Evolutionary conservation across 148 eudicot genomes (phyloP).

Genomic region (Mesembryanthemum crystallinum): DNA sequence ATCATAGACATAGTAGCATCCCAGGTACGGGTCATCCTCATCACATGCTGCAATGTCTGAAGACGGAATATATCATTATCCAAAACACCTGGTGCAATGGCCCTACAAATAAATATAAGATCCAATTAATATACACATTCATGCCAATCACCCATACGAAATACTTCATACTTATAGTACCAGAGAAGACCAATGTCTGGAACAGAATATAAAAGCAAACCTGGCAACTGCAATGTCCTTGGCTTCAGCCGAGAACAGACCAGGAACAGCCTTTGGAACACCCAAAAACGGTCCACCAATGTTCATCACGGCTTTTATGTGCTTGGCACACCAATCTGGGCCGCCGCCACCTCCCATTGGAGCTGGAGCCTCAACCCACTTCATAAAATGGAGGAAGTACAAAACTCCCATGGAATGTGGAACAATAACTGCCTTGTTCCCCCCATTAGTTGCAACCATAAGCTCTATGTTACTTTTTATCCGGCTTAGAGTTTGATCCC

Average conservation of each 20-base stretch:
- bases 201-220: conserved; percentile 29
- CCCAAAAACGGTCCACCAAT: conserved; percentile 97
- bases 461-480: conserved; percentile 88
- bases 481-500: conserved; percentile 83
- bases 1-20: conserved; percentile 98
- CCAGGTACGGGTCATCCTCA: conserved; percentile 98
- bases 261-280: conserved; percentile 91
- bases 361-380: conserved; percentile 98
- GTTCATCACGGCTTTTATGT: conserved; percentile 88
- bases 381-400: conserved; percentile 94
- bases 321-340: conserved; percentile 80
- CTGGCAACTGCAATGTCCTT: conserved; percentile 93
- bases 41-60: conserved; percentile 79
- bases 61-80: conserved; percentile 72
- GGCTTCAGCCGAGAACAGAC: conserved; percentile 93
- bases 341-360: conserved; percentile 99
- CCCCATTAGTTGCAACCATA: conserved; percentile 89
- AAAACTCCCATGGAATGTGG: conserved; percentile 97
- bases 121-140: conserved; percentile 4
- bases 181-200: too few species aligned
- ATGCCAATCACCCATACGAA: not conserved
- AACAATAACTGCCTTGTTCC: conserved; percentile 84
- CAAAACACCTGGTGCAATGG: conserved; percentile 76
- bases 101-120: conserved; percentile 47
- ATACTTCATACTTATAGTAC: not conserved